These are phyloP conservation scores for Colletotrichum lini DNA, from an alignment of 2,329 filamentous ascomycete genomes.

Conservation along the genomic window DNA sequence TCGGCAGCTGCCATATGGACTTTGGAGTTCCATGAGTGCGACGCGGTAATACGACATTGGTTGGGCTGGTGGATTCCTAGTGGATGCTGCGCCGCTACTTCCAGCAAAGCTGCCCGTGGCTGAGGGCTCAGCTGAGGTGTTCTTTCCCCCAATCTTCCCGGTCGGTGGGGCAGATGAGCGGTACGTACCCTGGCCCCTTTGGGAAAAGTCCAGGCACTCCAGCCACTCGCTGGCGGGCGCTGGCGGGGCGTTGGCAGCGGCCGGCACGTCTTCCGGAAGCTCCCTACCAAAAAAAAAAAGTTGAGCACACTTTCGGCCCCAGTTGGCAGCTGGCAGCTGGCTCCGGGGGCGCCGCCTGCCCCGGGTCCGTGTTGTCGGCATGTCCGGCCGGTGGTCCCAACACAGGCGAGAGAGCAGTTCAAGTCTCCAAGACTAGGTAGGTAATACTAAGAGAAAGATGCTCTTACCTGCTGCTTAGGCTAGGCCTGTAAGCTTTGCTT, in stretches of 20 bases:
- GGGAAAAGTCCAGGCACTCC: neutral
- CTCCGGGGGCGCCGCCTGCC: neutral
- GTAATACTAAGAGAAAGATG: neutral
- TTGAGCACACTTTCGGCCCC: conserved; percentile 32
- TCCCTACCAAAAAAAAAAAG: neutral
- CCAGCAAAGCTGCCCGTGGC: conserved; percentile 43
- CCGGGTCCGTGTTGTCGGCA: neutral
- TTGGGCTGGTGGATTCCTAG: conserved; percentile 40
- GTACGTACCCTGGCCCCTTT: conserved; percentile 17
- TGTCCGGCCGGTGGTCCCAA: neutral
- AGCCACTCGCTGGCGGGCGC: conserved; percentile 12
- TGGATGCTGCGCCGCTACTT: conserved; percentile 41
- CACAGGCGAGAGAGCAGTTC: neutral
- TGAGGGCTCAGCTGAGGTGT: conserved; percentile 39
- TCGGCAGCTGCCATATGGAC: conserved; percentile 25
- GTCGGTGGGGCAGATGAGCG: conserved; percentile 22
- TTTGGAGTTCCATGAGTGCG: conserved; percentile 26
- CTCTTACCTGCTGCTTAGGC: neutral
- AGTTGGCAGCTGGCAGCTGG: conserved; percentile 10
- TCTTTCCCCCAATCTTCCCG: conserved; percentile 26
- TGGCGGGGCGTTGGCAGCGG: conserved; percentile 20
- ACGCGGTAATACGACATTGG: conserved; percentile 42
- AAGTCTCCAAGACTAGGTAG: neutral
- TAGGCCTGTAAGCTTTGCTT: neutral
- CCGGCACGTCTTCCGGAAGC: conserved; percentile 17